Percentiles rank a stretch among this genome's conserved stretches.
Evolutionary conservation across 2,329 filamentous ascomycete genomes (phyloP).

Genomic region (Fusarium acutatum): DNA sequence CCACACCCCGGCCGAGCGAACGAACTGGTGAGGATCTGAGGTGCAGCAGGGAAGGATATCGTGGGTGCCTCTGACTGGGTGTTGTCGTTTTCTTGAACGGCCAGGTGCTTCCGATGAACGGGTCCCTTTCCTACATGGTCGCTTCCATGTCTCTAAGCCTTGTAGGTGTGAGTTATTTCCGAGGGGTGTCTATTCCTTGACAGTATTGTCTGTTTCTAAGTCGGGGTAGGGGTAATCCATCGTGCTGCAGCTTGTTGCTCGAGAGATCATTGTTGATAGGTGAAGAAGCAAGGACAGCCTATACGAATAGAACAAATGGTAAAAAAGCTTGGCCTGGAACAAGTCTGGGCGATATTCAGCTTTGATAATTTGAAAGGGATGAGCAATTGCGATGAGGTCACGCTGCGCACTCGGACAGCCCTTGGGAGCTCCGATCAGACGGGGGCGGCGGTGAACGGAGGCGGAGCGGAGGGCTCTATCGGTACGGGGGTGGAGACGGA

Average conservation of each 20-base stretch:
- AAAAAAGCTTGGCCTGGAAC: background rate
- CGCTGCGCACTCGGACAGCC: constrained; percentile 9
- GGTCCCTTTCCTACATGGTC: constrained; percentile 6
- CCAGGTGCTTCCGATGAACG: constrained; percentile 32
- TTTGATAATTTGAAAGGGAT: background rate
- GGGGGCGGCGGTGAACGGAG: constrained; percentile 37
- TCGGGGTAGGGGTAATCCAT: background rate
- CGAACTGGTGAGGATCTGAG: constrained; percentile 35
- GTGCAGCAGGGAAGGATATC: constrained; percentile 29
- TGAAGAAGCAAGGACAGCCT: background rate
- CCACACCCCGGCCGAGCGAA: constrained; percentile 25
- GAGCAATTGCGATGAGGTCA: background rate
- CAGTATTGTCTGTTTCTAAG: background rate
- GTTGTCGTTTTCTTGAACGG: constrained; percentile 19
- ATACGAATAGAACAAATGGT: background rate
- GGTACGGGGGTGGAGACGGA: constrained; percentile 34
- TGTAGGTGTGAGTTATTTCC: background rate
- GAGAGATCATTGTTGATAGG: background rate
- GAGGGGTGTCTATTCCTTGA: background rate
- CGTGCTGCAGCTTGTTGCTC: background rate
- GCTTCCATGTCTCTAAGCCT: background rate
- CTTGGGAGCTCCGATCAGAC: constrained; percentile 30
- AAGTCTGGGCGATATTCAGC: too few species aligned
- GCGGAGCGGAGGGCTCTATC: constrained; percentile 39
- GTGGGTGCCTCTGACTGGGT: constrained; percentile 32